A percentile compares a stretch with the other conserved stretches of the same genome.
Conservation (phyloP, 805 yeast genomes). For the Saccharomycopsis oosterbeekiorum region DNA sequence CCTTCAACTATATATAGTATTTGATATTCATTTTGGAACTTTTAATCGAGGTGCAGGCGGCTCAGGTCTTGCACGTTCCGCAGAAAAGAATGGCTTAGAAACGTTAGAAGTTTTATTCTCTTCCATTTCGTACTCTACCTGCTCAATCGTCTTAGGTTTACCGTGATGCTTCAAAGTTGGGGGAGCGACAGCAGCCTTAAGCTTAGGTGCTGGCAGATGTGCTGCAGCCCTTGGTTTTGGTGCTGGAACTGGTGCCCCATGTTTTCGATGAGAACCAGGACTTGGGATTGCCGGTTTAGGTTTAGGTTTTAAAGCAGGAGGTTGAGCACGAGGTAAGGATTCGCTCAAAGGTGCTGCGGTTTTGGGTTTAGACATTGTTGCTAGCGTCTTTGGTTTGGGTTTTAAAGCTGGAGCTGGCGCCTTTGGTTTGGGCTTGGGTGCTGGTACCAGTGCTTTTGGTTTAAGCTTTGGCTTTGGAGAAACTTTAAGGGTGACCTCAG, state of each 20-base stretch:
- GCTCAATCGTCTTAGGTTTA: neutral
- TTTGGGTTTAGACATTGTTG: constrained; percentile 1
- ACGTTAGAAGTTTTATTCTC: neutral
- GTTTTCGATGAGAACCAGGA: constrained; percentile 4
- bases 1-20: no score
- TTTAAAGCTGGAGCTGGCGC: constrained; percentile 1
- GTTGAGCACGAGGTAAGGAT: neutral
- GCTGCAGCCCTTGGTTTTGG: neutral
- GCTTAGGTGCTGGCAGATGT: neutral
- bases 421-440: constrained; percentile 1
- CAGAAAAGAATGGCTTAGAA: neutral
- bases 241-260: neutral
- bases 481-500: neutral
- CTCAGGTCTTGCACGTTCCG: neutral
- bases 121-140: neutral
- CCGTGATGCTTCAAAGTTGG: neutral
- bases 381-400: constrained; percentile 19
- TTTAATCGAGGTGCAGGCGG: neutral
- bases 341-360: neutral
- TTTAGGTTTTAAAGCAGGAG: constrained; percentile 23
- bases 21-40: neutral
- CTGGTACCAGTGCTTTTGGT: neutral
- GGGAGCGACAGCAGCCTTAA: neutral
- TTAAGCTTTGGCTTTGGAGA: constrained; percentile 1
- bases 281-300: constrained; percentile 26